Evolutionary conservation across 2,329 filamentous ascomycete genomes (phyloP).

Genomic region (Talaromyces sp.): DNA sequence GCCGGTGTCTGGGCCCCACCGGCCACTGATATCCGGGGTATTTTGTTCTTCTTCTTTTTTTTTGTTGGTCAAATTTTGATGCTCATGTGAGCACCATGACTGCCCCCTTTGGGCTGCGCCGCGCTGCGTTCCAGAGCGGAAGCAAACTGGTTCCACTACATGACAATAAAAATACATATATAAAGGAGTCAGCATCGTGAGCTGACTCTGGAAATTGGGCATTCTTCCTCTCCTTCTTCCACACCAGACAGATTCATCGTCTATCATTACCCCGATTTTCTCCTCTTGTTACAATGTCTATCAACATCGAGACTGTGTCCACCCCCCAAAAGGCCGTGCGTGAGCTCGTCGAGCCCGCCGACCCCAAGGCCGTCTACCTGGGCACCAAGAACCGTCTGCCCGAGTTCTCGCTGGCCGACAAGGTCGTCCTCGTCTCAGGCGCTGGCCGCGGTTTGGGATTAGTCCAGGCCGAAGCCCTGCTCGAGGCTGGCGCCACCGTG

Average conservation of each 20-base stretch:
- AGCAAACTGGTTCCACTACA: neutral
- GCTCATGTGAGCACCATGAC: slow-evolving; percentile 10
- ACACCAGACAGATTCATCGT: neutral
- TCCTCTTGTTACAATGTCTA: slow-evolving; percentile 1
- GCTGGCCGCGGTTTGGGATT: slow-evolving; percentile 70
- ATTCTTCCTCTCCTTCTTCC: neutral
- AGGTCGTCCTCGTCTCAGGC: slow-evolving; percentile 67
- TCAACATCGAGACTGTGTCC: slow-evolving; percentile 12
- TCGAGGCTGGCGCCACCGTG: slow-evolving; percentile 67
- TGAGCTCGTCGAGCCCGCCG: slow-evolving; percentile 14
- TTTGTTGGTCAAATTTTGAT: neutral
- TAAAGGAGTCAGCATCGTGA: neutral
- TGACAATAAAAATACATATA: neutral
- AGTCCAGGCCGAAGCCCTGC: slow-evolving; percentile 65
- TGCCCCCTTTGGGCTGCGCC: neutral
- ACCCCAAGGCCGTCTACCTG: slow-evolving; percentile 24
- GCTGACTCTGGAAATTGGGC: neutral
- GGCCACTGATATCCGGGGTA: slow-evolving; percentile 2
- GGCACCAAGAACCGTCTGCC: slow-evolving; percentile 48
- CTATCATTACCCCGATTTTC: neutral
- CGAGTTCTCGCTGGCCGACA: slow-evolving; percentile 71
- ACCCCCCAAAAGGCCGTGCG: slow-evolving; percentile 8
- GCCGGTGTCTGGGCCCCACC: neutral
- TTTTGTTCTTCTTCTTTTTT: neutral
- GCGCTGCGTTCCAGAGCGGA: neutral